Base-by-base conservation (phyloP, 2,329 filamentous ascomycete species). In the Teratosphaeriaceae sp. region DNA sequence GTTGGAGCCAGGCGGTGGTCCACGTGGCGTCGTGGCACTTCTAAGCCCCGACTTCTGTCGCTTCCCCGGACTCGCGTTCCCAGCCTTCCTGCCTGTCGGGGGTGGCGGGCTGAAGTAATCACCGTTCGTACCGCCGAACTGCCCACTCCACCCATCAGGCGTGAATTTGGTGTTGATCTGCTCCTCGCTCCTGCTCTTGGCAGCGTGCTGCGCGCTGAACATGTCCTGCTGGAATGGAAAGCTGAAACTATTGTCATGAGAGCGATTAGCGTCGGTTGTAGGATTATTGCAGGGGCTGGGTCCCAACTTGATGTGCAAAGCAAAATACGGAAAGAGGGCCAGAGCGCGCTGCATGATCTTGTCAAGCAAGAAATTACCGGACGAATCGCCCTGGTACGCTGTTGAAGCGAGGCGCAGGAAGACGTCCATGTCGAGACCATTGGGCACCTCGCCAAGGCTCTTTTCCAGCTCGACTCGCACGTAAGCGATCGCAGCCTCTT, bases 141-240 rank as follows among this genome's bases (percentile, higher is more conserved):
- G 67, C 29, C 69, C 70, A 51, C 62, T 64, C 64, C 67, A 72
- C 22, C 68, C 67, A 19, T 62, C 61, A 18, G 70, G 65, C 6
- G 67, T 68, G 50, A 73, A 74, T 21, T 66, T 69, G 39, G 69
- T 69, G 45, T 72, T 72, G 57, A 73, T 72, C 46, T 65, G 66
- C 44, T 73, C 71, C 35, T 67, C 65, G 47, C 70, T 74, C 45
- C 63, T 62, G 49, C 67, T 72, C 49, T 70, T 69, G 53, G 63
- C 63, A 15, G 31, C 31, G 15, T 34, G 31, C 31, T 54, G 53
- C 16, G 52, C 42, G 9, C 48, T 47, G 42, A 55, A 60, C 13
- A 53, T 46, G 11, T 54, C 53, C 21, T 46, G 45, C 22, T 54
- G 45, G 47, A 57, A 45, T 9, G 56, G 55, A 33, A 58, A 54